phyloP scores from a whole-genome alignment of 352 stramenopile species.

The Phytophthora sp. region DNA sequence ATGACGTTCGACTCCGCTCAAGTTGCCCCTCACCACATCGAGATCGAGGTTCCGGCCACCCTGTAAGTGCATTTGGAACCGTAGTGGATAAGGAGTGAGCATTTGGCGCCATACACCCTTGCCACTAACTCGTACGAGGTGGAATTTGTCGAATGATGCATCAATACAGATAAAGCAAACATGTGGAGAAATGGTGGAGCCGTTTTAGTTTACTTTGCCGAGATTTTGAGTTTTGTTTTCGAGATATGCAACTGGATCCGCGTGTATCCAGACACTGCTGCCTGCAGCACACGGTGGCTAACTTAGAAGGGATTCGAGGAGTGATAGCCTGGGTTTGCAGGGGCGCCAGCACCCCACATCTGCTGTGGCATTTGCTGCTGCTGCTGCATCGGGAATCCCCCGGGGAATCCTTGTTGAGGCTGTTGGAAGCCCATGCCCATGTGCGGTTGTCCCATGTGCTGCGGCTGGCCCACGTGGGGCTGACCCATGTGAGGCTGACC shows the following conservation, averaged over 20 bases:
- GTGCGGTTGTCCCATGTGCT: constrained; percentile 18
- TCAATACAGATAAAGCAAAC: constrained; percentile 15
- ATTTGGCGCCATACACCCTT: neutral
- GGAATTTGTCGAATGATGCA: constrained; percentile 16
- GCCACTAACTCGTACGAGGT: neutral
- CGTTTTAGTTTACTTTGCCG: constrained; percentile 8
- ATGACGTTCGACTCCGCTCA: constrained; percentile 34
- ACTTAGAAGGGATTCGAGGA: constrained; percentile 33
- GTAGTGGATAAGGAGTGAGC: neutral
- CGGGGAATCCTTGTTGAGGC: constrained; percentile 27
- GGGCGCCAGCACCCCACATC: constrained; percentile 35
- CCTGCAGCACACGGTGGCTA: too few relatives aligned
- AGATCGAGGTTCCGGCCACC: constrained; percentile 64
- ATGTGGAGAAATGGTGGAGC: neutral
- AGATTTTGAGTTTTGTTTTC: constrained; percentile 10
- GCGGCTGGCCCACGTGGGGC: constrained; percentile 16
- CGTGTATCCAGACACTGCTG: too few relatives aligned
- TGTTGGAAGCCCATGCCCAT: constrained; percentile 28
- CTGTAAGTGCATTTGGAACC: constrained; percentile 31
- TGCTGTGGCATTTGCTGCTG: constrained; percentile 49
- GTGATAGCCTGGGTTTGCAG: constrained; percentile 33
- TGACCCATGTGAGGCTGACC: constrained; percentile 10
- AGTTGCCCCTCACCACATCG: constrained; percentile 59
- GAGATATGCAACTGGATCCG: constrained; percentile 10
- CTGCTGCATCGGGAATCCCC: constrained; percentile 29